phyloP scores from a whole-genome alignment of 768 basidiomycete genomes.

The Lactarius pseudohatsudake region DNA sequence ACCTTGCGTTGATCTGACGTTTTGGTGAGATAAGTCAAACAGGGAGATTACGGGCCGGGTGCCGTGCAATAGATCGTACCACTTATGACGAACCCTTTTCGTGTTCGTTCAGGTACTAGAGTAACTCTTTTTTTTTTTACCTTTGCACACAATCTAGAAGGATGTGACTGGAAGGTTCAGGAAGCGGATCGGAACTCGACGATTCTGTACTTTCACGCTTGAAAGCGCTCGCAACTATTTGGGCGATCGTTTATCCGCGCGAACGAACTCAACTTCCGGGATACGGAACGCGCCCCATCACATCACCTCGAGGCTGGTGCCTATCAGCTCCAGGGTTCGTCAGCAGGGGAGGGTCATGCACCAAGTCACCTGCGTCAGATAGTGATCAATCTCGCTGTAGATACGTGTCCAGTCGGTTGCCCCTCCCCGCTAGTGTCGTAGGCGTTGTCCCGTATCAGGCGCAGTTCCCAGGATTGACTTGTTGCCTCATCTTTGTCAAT shows the following conservation, averaged over 20 bases:
- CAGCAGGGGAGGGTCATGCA: background rate
- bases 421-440: background rate
- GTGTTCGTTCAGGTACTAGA: background rate
- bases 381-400: background rate
- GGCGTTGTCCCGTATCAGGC: background rate
- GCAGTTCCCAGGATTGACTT: background rate
- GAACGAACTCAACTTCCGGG: background rate
- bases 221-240: background rate
- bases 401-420: background rate
- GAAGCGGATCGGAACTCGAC: background rate
- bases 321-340: background rate
- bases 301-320: constrained; percentile 1
- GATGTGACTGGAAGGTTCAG: background rate
- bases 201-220: background rate
- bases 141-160: too few species aligned
- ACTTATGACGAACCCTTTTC: background rate
- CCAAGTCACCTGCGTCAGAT: background rate
- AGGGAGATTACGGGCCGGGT: background rate
- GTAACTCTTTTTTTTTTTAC: too few species aligned
- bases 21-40: background rate
- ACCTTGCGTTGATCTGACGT: background rate
- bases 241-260: background rate
- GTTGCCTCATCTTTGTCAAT: background rate
- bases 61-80: background rate
- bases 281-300: background rate